A percentile compares a stretch with the other conserved stretches of the same genome.
phyloP scores from a whole-genome alignment of 2,329 filamentous ascomycete genomes.

The Cordyceps tenuipes region DNA sequence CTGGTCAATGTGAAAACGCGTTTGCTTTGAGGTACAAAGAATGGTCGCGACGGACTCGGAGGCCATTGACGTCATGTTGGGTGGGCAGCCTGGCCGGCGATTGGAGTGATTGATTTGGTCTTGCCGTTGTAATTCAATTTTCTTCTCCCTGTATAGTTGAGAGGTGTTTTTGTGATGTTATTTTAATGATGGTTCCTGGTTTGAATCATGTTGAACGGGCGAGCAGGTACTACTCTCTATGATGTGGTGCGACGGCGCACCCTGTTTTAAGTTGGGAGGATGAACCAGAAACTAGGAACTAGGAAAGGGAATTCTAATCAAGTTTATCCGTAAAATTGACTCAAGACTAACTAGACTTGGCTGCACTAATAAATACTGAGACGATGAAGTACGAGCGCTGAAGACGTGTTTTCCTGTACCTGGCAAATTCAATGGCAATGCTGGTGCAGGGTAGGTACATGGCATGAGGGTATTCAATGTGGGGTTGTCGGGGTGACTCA shows the following conservation, averaged over 20 bases:
- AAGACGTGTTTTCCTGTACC: neutral
- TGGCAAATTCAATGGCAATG: too few species aligned
- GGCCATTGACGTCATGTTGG: constrained; percentile 38
- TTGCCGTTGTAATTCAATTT: neutral
- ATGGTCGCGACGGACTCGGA: constrained; percentile 45
- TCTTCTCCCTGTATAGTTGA: neutral
- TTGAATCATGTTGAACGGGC: neutral
- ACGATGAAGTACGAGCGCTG: neutral
- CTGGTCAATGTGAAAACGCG: constrained; percentile 52
- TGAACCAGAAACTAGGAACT: neutral
- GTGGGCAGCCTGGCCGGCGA: neutral
- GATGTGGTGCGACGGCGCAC: too few species aligned
- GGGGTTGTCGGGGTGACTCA: constrained; percentile 14
- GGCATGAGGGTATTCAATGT: neutral
- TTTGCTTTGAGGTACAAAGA: constrained; percentile 58
- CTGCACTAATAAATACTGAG: neutral
- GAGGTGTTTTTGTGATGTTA: neutral
- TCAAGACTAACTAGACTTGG: neutral
- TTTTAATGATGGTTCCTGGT: neutral
- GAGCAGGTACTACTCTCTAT: neutral
- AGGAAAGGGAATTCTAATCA: neutral
- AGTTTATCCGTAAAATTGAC: neutral
- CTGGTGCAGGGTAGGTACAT: too few species aligned
- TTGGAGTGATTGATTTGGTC: neutral
- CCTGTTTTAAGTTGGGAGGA: neutral